phyloP scores from a whole-genome alignment of 352 stramenopile species.

The Elongisporangium anandrum region DNA sequence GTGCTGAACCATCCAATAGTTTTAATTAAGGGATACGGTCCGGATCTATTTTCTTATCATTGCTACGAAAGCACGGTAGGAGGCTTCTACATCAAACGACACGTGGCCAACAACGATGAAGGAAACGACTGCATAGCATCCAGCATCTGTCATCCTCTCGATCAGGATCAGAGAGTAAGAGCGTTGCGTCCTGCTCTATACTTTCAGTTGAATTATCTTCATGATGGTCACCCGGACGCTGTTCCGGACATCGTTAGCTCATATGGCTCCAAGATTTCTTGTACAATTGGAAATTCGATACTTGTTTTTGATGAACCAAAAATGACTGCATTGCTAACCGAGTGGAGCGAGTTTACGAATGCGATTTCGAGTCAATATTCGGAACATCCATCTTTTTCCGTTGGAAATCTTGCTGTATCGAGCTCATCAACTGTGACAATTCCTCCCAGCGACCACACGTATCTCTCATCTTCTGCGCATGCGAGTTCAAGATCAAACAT shows the following conservation, averaged over 20 bases:
- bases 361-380: constrained; percentile 53
- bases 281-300: constrained; percentile 61
- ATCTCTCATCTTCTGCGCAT: neutral
- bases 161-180: neutral
- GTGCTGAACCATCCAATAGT: constrained; percentile 46
- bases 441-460: neutral
- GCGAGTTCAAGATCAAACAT: constrained; percentile 3
- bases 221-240: constrained; percentile 62
- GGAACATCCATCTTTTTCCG: neutral
- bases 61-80: constrained; percentile 56
- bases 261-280: constrained; percentile 71
- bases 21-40: constrained; percentile 66
- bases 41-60: constrained; percentile 79
- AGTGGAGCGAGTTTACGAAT: constrained; percentile 58
- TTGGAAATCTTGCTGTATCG: neutral
- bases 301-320: constrained; percentile 73
- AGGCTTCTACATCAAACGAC: constrained; percentile 82
- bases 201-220: constrained; percentile 66
- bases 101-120: constrained; percentile 23
- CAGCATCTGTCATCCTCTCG: constrained; percentile 35
- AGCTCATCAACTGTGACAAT: neutral
- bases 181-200: constrained; percentile 22
- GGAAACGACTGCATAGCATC: constrained; percentile 73
- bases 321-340: constrained; percentile 48
- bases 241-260: constrained; percentile 34